Percentiles rank a stretch among this genome's conserved stretches.
These are phyloP conservation scores for Cytidiella melzeri DNA, from an alignment of 768 basidiomycete species.

Conservation along the genomic window DNA sequence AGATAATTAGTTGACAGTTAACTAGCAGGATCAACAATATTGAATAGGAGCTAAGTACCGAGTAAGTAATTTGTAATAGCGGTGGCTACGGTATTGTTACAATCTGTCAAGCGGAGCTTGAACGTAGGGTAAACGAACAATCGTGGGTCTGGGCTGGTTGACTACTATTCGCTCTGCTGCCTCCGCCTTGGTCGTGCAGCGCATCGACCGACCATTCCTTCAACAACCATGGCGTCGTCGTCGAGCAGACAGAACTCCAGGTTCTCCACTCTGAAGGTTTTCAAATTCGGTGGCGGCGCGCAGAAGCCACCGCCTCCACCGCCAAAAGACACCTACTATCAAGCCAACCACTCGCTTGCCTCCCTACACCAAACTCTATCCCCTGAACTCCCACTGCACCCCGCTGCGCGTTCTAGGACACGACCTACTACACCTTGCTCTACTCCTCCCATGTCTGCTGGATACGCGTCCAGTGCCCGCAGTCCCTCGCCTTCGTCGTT, in stretches of 20 bases:
- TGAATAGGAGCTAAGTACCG: neutral
- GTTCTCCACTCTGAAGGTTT: conserved; percentile 36
- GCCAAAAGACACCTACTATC: conserved; percentile 56
- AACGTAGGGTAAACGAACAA: neutral
- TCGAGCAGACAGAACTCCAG: conserved; percentile 29
- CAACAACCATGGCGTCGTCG: conserved; percentile 19
- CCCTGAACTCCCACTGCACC: conserved; percentile 30
- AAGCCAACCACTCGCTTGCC: conserved; percentile 31
- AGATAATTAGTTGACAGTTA: no score
- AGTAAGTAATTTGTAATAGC: neutral
- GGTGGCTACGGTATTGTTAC: neutral
- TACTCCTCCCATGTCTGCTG: conserved; percentile 22
- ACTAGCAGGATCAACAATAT: neutral
- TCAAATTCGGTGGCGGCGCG: conserved; percentile 28
- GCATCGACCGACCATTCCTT: conserved; percentile 6
- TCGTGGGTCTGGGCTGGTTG: neutral
- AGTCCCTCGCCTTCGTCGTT: conserved; percentile 23
- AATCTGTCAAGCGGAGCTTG: conserved; percentile 1
- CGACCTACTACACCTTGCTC: conserved; percentile 20
- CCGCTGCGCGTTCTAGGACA: conserved; percentile 13
- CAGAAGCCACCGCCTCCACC: conserved; percentile 50
- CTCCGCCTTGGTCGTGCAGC: conserved; percentile 10
- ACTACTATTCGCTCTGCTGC: neutral
- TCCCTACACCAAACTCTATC: conserved; percentile 42
- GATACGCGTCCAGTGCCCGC: conserved; percentile 25